Conservation (phyloP, 805 yeast genomes). For the Saturnispora quitensis region DNA sequence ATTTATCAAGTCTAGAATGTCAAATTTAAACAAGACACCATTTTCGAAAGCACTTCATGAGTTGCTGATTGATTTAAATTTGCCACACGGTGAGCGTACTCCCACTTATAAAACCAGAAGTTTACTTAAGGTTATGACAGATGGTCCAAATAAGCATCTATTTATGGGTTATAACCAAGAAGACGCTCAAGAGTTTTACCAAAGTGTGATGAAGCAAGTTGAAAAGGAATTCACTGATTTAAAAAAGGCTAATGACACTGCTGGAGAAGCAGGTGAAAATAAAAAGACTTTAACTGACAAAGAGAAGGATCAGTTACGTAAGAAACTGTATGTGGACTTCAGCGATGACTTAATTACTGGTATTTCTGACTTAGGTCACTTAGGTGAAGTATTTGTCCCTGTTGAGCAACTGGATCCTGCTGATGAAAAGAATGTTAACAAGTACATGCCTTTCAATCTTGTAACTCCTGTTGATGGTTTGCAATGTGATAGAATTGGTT, state of each 20-base stretch:
- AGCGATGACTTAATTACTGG: constrained; percentile 27
- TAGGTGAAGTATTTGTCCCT: constrained; percentile 62
- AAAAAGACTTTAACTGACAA: constrained; percentile 19
- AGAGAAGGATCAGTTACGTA: constrained; percentile 19
- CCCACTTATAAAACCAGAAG: constrained; percentile 55
- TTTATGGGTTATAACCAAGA: constrained; percentile 86
- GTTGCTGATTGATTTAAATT: constrained; percentile 47
- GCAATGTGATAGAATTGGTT: constrained; percentile 82
- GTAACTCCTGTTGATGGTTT: constrained; percentile 90
- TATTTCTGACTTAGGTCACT: constrained; percentile 41
- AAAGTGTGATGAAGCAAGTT: constrained; percentile 56
- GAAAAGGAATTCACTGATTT: constrained; percentile 43
- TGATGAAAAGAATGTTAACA: constrained; percentile 32
- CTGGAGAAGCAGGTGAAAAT: constrained; percentile 9
- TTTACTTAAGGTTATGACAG: constrained; percentile 58
- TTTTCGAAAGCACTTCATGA: constrained; percentile 48
- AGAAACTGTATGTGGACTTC: constrained; percentile 19
- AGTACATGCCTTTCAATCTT: constrained; percentile 44
- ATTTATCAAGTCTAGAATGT: constrained; percentile 13
- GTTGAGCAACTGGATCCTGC: constrained; percentile 74
- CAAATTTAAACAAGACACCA: constrained; percentile 12
- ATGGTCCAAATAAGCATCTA: constrained; percentile 69
- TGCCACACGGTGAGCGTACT: constrained; percentile 42
- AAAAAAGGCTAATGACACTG: constrained; percentile 8
- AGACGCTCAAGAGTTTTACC: constrained; percentile 95